Evolutionary conservation across 768 basidiomycete genomes (phyloP).

Genomic region (Tulasnella sp.): DNA sequence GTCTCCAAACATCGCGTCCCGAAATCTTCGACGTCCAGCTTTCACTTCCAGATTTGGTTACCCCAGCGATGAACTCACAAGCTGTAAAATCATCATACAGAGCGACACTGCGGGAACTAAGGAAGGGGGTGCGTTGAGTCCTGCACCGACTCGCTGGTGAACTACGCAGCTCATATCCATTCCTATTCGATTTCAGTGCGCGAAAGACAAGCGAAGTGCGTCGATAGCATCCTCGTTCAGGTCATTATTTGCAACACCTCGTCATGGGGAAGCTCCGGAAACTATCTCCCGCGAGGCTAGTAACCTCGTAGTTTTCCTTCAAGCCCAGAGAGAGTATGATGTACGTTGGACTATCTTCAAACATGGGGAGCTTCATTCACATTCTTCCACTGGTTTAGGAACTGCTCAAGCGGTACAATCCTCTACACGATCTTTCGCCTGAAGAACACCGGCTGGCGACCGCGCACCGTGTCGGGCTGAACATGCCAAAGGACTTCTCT

Average conservation of each 20-base stretch:
- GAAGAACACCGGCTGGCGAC: conserved; percentile 82
- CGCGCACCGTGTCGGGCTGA: conserved; percentile 67
- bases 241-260: conserved; percentile 2
- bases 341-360: background rate
- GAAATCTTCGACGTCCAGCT: background rate
- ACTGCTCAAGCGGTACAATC: conserved; percentile 84
- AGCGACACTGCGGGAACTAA: background rate
- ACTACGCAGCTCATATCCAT: background rate
- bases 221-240: background rate
- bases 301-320: conserved; percentile 21
- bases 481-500: conserved; percentile 59
- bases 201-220: background rate
- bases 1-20: background rate
- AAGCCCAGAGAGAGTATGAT: conserved; percentile 21
- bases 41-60: background rate
- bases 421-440: conserved; percentile 68
- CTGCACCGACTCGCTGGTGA: background rate
- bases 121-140: background rate
- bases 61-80: conserved; percentile 1
- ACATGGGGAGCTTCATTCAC: background rate
- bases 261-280: background rate
- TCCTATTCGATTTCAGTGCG: background rate
- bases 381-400: conserved; percentile 43
- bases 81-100: conserved; percentile 4
- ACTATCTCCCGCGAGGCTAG: background rate